Base-by-base conservation (phyloP, 441 rosid genomes). In the Aquilaria agallochum region DNA sequence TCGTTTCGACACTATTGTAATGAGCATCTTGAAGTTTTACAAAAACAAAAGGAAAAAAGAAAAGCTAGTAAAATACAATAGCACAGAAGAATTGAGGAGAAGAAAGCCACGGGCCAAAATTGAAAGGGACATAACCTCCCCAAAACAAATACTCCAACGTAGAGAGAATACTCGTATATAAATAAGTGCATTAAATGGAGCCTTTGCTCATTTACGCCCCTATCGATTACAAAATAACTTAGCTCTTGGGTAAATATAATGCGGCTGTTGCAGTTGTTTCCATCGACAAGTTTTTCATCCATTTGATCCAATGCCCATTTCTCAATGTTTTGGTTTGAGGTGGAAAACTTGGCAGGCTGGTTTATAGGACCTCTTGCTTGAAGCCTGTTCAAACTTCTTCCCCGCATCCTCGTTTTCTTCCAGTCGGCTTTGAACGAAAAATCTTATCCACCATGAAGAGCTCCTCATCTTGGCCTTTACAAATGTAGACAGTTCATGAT, bases 301-400 rank as follows among this genome's bases (percentile, higher is more conserved):
- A 40, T 15, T n/a, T 40, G 31, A 56, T 78, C 68, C 15, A 57
- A 10, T 27, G 42, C 5, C 2, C 34, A 12, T 65, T 30, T 50
- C 56, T 75, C 71, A 78, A 14, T 50, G 68, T 49, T 63, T 62
- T 5, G 84, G 71, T 56, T 76, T 76, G 11, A 83, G 59, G 64
- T 83, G 85, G 72, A 83, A 83, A 63, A 80, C 72, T 68, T 83
- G 88, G 58, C 88, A 83, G 63, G 74, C 59, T 3, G 88, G 76
- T 66, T 70, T 70, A 62, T 83, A 78, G 46, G 83, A 67, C 47
- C n/a, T 63, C 76, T 79, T 80, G 33, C 15, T 36, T 4, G 80
- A 69, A 58, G 78, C 81, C 63, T 83, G 76, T 53, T 80, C 78
- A 14, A 83, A 83, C 72, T 83, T 83, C 74, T 80, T 80, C 1